phyloP scores from a whole-genome alignment of 2,329 filamentous ascomycete genomes.

The Venturia nashicola region DNA sequence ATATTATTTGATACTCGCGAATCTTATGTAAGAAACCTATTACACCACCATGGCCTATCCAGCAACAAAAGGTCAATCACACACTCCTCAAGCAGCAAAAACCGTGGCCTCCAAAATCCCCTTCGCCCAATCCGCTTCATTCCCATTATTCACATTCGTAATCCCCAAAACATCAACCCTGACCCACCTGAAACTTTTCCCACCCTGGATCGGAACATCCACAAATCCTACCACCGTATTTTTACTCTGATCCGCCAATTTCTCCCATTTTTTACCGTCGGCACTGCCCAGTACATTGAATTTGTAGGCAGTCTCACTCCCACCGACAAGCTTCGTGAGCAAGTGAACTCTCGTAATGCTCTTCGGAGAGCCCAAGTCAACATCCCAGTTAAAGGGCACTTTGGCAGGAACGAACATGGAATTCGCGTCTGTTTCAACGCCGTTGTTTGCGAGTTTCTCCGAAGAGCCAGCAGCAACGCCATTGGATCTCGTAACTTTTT shows the following conservation, averaged over 20 bases:
- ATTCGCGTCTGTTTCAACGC: neutral
- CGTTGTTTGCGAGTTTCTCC: neutral
- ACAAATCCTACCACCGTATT: neutral
- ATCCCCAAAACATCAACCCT: conserved; percentile 5
- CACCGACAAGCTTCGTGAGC: conserved; percentile 7
- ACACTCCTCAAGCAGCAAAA: neutral
- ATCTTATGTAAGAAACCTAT: no score
- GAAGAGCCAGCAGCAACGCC: neutral
- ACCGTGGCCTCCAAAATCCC: conserved; percentile 4
- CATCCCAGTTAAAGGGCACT: neutral
- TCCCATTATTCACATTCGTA: conserved; percentile 6
- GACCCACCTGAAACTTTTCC: neutral
- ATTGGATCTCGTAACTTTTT: conserved; percentile 9
- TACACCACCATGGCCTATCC: no score
- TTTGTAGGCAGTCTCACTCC: conserved; percentile 1
- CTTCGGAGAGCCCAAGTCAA: neutral
- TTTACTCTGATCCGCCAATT: neutral
- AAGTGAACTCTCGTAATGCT: conserved; percentile 10
- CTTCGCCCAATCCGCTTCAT: conserved; percentile 5
- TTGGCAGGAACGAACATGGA: neutral
- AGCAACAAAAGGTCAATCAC: no score
- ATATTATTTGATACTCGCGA: no score
- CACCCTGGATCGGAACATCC: neutral
- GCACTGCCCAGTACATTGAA: conserved; percentile 1
- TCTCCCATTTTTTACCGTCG: neutral